phyloP scores from a whole-genome alignment of 768 basidiomycete genomes.

The Leccinum imitatum region DNA sequence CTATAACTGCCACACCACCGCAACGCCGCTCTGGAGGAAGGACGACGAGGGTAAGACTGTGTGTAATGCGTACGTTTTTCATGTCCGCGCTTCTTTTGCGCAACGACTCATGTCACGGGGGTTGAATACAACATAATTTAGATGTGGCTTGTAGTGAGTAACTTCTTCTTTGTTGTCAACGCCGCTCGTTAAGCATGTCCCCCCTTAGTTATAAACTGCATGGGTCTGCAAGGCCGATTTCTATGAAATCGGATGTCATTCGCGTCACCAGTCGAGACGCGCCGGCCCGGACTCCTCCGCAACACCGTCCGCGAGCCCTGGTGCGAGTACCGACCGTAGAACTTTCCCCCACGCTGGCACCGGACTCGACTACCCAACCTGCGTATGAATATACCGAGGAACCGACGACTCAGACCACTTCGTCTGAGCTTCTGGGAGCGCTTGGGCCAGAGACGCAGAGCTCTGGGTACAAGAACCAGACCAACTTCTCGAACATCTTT shows the following conservation, averaged over 20 bases:
- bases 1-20: conserved; percentile 87
- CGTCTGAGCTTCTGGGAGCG: conserved; percentile 54
- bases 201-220: too few species aligned
- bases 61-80: conserved; percentile 79
- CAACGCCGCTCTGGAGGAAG: conserved; percentile 87
- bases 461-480: conserved; percentile 26
- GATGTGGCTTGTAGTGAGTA: too few species aligned
- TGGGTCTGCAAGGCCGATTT: too few species aligned
- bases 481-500: conserved; percentile 36
- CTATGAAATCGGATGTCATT: too few species aligned
- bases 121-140: too few species aligned
- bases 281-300: conserved; percentile 53
- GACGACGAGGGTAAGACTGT: conserved; percentile 91
- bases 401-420: conserved; percentile 33
- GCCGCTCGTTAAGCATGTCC: too few species aligned
- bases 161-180: too few species aligned
- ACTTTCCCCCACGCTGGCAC: conserved; percentile 63
- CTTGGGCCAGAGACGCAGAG: conserved; percentile 36
- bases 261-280: conserved; percentile 77
- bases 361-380: conserved; percentile 66
- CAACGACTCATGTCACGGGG: too few species aligned
- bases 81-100: neutral
- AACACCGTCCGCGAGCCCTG: conserved; percentile 74
- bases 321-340: conserved; percentile 61
- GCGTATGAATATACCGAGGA: conserved; percentile 52